phyloP scores from a whole-genome alignment of 371 early-diverging fungal genomes.

The Lichtheimia hyalospora region DNA sequence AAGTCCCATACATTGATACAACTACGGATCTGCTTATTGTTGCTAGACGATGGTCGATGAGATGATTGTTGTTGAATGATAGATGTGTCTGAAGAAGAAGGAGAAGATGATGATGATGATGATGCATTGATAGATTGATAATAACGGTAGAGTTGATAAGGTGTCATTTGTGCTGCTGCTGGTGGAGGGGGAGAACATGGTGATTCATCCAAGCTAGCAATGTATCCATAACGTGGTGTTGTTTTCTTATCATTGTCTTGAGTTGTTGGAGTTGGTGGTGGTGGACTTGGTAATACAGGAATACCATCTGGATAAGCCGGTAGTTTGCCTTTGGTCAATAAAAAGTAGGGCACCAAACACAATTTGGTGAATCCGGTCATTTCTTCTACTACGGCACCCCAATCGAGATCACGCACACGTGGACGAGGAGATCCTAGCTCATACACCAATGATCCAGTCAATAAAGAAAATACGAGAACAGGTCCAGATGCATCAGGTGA shows the following conservation, averaged over 20 bases:
- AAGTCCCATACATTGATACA: constrained; percentile 62
- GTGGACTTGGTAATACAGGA: constrained; percentile 7
- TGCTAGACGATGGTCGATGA: not conserved
- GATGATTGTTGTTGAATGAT: not conserved
- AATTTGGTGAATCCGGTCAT: constrained; percentile 40
- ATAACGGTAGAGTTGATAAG: constrained; percentile 38
- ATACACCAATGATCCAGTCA: constrained; percentile 54
- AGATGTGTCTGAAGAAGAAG: not conserved
- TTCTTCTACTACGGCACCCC: constrained; percentile 13
- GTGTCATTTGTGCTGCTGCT: constrained; percentile 24
- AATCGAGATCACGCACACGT: not conserved
- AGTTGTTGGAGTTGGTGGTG: constrained; percentile 1
- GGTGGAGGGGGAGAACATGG: not conserved
- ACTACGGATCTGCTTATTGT: constrained; percentile 18
- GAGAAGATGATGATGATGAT: not conserved
- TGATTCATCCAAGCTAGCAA: constrained; percentile 17
- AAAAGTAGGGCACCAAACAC: constrained; percentile 56
- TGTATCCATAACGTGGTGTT: constrained; percentile 10
- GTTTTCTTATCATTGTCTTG: not conserved
- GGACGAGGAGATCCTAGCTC: constrained; percentile 14
- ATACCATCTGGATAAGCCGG: constrained; percentile 4
- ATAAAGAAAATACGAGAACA: constrained; percentile 52
- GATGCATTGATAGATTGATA: constrained; percentile 19
- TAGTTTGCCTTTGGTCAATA: constrained; percentile 48
- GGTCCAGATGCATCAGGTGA: constrained; percentile 58